These are phyloP conservation scores for Telopea speciosissima DNA, from an alignment of 177 flowering plant genomes.

Conservation along the genomic window DNA sequence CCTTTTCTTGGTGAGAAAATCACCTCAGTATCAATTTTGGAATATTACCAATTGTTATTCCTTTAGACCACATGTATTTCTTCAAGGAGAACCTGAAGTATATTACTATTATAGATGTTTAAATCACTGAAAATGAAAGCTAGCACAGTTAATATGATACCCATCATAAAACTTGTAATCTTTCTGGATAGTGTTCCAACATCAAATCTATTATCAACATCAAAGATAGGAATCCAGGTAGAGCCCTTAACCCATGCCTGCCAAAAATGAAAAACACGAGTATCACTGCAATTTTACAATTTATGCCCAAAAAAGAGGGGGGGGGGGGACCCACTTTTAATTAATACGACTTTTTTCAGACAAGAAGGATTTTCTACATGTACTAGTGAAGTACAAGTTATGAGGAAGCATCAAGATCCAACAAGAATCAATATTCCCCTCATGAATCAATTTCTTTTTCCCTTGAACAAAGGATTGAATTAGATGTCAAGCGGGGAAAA, in stretches of 20 bases:
- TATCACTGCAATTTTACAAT: neutral
- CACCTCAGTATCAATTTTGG: too few relatives aligned
- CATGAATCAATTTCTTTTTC: neutral
- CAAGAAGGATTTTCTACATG: too few relatives aligned
- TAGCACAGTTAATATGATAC: conserved; percentile 30
- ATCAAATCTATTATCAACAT: conserved; percentile 58
- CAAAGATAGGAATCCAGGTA: conserved; percentile 87
- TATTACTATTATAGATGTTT: neutral
- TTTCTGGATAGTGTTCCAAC: conserved; percentile 60
- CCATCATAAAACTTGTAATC: conserved; percentile 72
- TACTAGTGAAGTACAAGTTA: neutral
- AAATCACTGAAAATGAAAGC: conserved; percentile 2
- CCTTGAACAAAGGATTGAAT: neutral
- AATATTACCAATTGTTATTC: neutral
- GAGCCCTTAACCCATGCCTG: conserved; percentile 98
- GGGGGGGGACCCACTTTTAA: too few relatives aligned
- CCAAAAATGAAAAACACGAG: conserved; percentile 11
- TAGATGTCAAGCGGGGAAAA: too few relatives aligned
- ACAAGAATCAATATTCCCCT: neutral
- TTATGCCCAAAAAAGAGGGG: neutral
- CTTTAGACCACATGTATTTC: neutral
- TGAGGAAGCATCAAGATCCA: neutral
- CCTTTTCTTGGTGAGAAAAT: neutral
- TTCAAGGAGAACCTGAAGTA: neutral
- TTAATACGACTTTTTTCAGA: too few relatives aligned